Evolutionary conservation across 805 yeast genomes (phyloP), one percentile per base, ranked within the genome.

Genomic region (Brettanomyces anomalus): DNA sequence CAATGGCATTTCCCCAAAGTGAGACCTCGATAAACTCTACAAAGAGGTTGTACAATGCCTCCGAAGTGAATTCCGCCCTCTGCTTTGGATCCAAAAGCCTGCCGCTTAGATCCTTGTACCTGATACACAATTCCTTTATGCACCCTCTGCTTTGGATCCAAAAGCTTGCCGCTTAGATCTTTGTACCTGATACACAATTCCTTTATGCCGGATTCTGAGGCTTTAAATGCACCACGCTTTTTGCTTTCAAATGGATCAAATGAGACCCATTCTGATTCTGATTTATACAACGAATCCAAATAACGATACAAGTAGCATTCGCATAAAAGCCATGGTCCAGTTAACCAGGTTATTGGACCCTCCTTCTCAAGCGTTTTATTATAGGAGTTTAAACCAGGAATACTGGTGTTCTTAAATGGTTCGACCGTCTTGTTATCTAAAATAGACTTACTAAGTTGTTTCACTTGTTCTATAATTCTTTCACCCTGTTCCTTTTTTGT

Each of bases 1-100:
- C 99, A 4, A 97, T 86, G 16, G 97, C 97, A 62, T 93, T 93
- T 21, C 99, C 99, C 99, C 99, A 93, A 42, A 93, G 65, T 0
- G 96, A 85, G 43, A 90, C 76, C 57, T 88, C 95, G 36, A 85
- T 64, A 48, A 89, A 84, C 59, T 93, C 99, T 47, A 71, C 75
- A 68, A 88, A 89, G 37, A 87, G 65, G 11, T 81, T 52, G 46
- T 69, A 60, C 48, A 80, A 60, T 0, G 72, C 60, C 4, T 74
- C 78, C 1, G 47, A 46, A 44, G 69, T 74, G 26, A 33, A 13
- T 11, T 40, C 40, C 4, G 21, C 26, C 3, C 48, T 46, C 2
- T 42, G 24, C 28, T 39, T 2, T 5, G 26, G 17, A 11, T 42
- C 37, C 6, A 49, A 40, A 46, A 44, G 69, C 74, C 21, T 31